These are phyloP conservation scores for Obelidium mucronatum DNA, from an alignment of 192 early-diverging fungal genomes.

Conservation along the genomic window DNA sequence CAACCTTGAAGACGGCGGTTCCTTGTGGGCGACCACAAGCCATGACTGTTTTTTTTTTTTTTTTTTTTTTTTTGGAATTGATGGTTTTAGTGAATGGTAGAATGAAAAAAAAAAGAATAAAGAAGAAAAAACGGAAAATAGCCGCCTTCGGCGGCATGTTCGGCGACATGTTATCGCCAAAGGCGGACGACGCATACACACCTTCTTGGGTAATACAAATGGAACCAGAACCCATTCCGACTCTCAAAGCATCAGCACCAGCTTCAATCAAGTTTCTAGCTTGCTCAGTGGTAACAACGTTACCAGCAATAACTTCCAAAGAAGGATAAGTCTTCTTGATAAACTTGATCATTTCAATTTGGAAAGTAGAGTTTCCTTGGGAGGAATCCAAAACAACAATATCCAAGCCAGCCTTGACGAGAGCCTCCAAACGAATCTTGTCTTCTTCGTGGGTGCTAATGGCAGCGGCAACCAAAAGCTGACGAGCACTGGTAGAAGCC, in stretches of 20 bases:
- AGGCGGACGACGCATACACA: too few relatives aligned
- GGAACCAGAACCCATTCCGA: constrained; percentile 97
- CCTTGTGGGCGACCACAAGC: constrained; percentile 98
- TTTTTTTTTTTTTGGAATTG: too few relatives aligned
- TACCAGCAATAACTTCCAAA: constrained; percentile 94
- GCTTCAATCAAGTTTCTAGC: constrained; percentile 89
- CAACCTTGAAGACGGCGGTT: constrained; percentile 94
- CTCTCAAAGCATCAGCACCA: constrained; percentile 92
- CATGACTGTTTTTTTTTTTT: constrained; percentile 63
- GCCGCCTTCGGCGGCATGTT: too few relatives aligned
- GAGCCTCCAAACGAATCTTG: constrained; percentile 77
- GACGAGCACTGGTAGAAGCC: constrained; percentile 90
- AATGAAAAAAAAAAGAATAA: not conserved
- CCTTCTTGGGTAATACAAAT: constrained; percentile 99
- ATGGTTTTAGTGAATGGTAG: not conserved
- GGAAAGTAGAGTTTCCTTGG: constrained; percentile 94
- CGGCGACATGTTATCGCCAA: too few relatives aligned
- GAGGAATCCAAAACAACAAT: constrained; percentile 95
- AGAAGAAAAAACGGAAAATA: constrained; percentile 10
- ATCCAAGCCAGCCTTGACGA: constrained; percentile 96
- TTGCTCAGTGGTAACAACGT: constrained; percentile 97
- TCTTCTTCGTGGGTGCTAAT: constrained; percentile 92
- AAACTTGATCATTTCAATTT: constrained; percentile 94
- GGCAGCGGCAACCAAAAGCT: constrained; percentile 93
- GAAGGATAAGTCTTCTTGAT: constrained; percentile 86